These are phyloP conservation scores for Kurtzmaniella quercitrusa DNA, from an alignment of 1,139 yeast species.

Conservation along the genomic window DNA sequence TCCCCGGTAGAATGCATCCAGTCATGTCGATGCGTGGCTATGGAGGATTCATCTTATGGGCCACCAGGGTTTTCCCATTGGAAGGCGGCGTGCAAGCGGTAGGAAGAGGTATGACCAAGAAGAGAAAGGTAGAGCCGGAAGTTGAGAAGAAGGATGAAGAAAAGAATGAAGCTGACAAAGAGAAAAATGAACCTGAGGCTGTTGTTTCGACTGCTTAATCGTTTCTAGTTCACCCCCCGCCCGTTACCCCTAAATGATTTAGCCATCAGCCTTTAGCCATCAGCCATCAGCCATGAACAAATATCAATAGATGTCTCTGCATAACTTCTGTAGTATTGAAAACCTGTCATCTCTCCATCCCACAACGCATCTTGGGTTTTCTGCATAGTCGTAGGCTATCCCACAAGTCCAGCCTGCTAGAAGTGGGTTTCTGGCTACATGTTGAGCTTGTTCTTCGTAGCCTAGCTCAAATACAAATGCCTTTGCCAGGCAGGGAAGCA, in stretches of 20 bases:
- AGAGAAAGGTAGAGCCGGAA: slow-evolving; percentile 13
- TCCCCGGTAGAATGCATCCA: slow-evolving; percentile 94
- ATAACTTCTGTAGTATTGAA: not conserved
- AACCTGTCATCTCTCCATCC: slow-evolving; percentile 24
- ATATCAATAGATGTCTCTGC: slow-evolving; percentile 1
- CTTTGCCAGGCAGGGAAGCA: slow-evolving; percentile 29
- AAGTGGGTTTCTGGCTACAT: slow-evolving; percentile 12
- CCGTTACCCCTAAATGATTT: too few species aligned
- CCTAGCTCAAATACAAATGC: slow-evolving; percentile 45
- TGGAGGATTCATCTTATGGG: slow-evolving; percentile 85
- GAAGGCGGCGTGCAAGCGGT: slow-evolving; percentile 51
- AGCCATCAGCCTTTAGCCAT: too few species aligned
- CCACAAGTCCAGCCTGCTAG: slow-evolving; percentile 25
- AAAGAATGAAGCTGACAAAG: not conserved
- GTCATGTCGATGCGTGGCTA: slow-evolving; percentile 90
- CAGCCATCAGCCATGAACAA: slow-evolving; percentile 1
- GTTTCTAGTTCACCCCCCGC: too few species aligned
- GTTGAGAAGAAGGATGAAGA: slow-evolving; percentile 6
- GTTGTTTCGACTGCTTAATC: not conserved
- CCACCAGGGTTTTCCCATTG: slow-evolving; percentile 74
- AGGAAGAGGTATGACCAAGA: slow-evolving; percentile 47
- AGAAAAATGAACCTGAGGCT: not conserved
- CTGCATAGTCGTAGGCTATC: slow-evolving; percentile 22
- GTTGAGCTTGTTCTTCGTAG: slow-evolving; percentile 29
- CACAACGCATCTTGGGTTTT: slow-evolving; percentile 33